Percentiles rank a stretch among this genome's conserved stretches.
Evolutionary conservation across 495 filamentous ascomycete genomes (phyloP).

Genomic region (Talaromyces ruber): DNA sequence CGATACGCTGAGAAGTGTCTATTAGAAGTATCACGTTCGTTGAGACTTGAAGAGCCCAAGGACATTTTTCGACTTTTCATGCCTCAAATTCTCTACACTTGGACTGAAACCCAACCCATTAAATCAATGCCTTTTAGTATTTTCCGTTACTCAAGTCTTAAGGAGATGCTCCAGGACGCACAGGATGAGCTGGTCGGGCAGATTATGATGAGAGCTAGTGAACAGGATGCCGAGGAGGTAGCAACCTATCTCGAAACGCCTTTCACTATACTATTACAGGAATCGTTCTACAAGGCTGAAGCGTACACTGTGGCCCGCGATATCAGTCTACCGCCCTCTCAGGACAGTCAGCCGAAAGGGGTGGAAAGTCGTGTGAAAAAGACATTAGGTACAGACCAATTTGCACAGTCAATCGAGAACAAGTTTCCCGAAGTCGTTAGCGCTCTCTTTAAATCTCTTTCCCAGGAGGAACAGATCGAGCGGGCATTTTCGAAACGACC

Average conservation of each 20-base stretch:
- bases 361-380: slow-evolving; percentile 64
- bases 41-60: slow-evolving; percentile 54
- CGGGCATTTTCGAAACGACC: slow-evolving; percentile 60
- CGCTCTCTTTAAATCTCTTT: slow-evolving; percentile 57
- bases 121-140: slow-evolving; percentile 67
- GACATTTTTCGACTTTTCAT: slow-evolving; percentile 81
- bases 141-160: slow-evolving; percentile 66
- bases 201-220: slow-evolving; percentile 72
- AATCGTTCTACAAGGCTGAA: slow-evolving; percentile 70
- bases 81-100: slow-evolving; percentile 88
- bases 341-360: slow-evolving; percentile 41
- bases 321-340: slow-evolving; percentile 49
- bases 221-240: slow-evolving; percentile 51
- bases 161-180: slow-evolving; percentile 61
- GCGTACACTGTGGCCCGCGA: slow-evolving; percentile 81
- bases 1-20: slow-evolving; percentile 66
- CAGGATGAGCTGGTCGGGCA: slow-evolving; percentile 76
- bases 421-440: slow-evolving; percentile 72
- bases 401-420: slow-evolving; percentile 47
- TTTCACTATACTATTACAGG: slow-evolving; percentile 47
- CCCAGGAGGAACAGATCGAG: slow-evolving; percentile 69
- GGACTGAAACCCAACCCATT: slow-evolving; percentile 61
- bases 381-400: slow-evolving; percentile 57
- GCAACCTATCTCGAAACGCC: slow-evolving; percentile 45
- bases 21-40: slow-evolving; percentile 48